phyloP scores from a whole-genome alignment of 192 early-diverging fungal species.

The Coemansia sp. region DNA sequence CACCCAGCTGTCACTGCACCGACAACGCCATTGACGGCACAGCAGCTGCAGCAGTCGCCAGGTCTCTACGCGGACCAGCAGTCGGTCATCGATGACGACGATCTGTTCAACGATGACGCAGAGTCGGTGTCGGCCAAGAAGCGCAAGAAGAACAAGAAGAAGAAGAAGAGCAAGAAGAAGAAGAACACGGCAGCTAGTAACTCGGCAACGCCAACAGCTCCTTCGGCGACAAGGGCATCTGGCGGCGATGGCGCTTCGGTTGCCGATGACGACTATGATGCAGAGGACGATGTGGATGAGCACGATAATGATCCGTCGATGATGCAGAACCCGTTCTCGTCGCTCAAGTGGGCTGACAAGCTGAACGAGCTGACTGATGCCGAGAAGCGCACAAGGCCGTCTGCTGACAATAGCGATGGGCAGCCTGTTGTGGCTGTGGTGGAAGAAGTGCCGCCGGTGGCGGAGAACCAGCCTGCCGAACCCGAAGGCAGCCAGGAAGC shows the following conservation, averaged over 20 bases:
- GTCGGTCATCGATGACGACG: slow-evolving; percentile 19
- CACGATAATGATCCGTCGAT: slow-evolving; percentile 2
- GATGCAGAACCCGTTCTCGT: slow-evolving; percentile 47
- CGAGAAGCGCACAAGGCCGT: neutral
- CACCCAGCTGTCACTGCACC: no score
- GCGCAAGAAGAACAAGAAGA: slow-evolving; percentile 51
- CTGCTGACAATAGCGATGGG: slow-evolving; percentile 6
- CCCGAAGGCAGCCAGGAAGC: neutral
- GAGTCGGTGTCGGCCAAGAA: slow-evolving; percentile 34
- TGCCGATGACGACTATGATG: slow-evolving; percentile 25
- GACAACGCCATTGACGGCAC: no score
- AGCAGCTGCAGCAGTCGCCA: neutral
- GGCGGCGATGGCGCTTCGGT: neutral
- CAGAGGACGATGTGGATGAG: slow-evolving; percentile 10
- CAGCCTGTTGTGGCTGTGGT: no score
- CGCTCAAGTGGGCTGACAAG: slow-evolving; percentile 28
- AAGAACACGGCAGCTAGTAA: slow-evolving; percentile 16
- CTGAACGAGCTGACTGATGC: neutral
- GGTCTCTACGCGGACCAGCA: neutral
- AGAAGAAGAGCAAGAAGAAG: slow-evolving; percentile 48
- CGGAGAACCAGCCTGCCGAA: neutral
- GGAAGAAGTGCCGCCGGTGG: neutral
- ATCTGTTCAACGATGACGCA: slow-evolving; percentile 19
- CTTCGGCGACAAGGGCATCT: neutral
- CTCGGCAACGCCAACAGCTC: neutral